These are phyloP conservation scores for Cyberlindnera saturnus DNA, from an alignment of 805 yeast genomes.

Conservation along the genomic window DNA sequence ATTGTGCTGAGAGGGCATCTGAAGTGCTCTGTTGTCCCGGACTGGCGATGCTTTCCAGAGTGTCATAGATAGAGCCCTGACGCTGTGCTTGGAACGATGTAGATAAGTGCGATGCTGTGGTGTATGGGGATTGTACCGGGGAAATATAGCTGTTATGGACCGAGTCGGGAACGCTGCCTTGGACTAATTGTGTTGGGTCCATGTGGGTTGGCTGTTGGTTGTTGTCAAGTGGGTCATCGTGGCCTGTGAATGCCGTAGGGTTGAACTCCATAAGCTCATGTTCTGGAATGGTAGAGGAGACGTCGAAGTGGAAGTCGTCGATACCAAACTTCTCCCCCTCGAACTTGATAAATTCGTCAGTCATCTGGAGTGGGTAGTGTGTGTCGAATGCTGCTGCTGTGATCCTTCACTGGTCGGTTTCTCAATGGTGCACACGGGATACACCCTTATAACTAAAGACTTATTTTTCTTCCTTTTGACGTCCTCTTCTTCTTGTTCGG, in stretches of 20 bases:
- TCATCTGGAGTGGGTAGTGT: conserved; percentile 7
- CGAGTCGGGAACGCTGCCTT: neutral
- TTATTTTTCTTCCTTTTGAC: too few species aligned
- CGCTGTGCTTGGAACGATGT: conserved; percentile 19
- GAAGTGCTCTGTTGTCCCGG: conserved; percentile 10
- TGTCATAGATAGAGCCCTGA: conserved; percentile 20
- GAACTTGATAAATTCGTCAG: conserved; percentile 22
- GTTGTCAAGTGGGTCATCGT: neutral
- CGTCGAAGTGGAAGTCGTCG: conserved; percentile 22
- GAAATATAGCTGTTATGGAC: conserved; percentile 15
- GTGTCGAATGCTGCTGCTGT: neutral
- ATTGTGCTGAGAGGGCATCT: conserved; percentile 13
- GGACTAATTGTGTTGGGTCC: conserved; percentile 9
- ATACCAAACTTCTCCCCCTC: conserved; percentile 15
- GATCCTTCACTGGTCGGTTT: neutral
- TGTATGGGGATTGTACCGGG: conserved; percentile 20
- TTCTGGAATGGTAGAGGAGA: conserved; percentile 24
- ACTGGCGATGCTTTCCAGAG: conserved; percentile 18
- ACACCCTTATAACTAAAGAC: neutral
- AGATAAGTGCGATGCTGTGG: conserved; percentile 10
- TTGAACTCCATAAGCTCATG: conserved; percentile 22
- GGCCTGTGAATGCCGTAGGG: conserved; percentile 11
- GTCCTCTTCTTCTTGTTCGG: too few species aligned
- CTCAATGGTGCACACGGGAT: neutral
- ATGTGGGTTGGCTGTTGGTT: conserved; percentile 1